Evolutionary conservation across 1,284 basidiomycete genomes (phyloP).

Genomic region (Ganoderma multipileum): DNA sequence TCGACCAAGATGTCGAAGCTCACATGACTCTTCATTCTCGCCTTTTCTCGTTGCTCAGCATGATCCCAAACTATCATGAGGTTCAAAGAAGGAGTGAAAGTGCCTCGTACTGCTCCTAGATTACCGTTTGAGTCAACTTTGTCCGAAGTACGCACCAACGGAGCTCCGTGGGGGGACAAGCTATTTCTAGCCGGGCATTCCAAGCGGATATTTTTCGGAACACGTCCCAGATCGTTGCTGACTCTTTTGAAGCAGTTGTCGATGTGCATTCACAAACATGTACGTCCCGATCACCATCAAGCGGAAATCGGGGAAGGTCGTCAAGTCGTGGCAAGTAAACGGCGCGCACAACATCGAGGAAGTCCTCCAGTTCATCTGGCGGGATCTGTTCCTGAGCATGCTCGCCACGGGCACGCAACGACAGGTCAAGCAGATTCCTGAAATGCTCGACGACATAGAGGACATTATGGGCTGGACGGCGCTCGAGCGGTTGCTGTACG

Average conservation of each 20-base stretch:
- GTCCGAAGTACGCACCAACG: background rate
- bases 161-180: background rate
- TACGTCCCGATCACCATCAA: constrained; percentile 55
- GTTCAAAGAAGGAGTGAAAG: too few species aligned
- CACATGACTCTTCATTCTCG: too few species aligned
- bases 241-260: constrained; percentile 45
- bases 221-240: background rate
- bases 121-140: background rate
- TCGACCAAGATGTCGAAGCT: too few species aligned
- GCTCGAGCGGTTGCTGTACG: constrained; percentile 58
- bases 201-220: too few species aligned
- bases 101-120: background rate
- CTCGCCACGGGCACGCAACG: constrained; percentile 47
- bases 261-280: constrained; percentile 53
- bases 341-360: constrained; percentile 56
- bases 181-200: background rate
- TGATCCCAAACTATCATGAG: background rate
- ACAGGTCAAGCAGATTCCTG: constrained; percentile 48
- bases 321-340: constrained; percentile 58
- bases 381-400: constrained; percentile 65
- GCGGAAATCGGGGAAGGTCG: constrained; percentile 45
- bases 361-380: constrained; percentile 70
- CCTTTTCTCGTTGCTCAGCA: background rate
- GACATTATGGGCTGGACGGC: constrained; percentile 53
- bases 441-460: constrained; percentile 65